These are phyloP conservation scores for Pestalotiopsis sp. DNA, from an alignment of 2,329 filamentous ascomycete genomes.

Conservation along the genomic window DNA sequence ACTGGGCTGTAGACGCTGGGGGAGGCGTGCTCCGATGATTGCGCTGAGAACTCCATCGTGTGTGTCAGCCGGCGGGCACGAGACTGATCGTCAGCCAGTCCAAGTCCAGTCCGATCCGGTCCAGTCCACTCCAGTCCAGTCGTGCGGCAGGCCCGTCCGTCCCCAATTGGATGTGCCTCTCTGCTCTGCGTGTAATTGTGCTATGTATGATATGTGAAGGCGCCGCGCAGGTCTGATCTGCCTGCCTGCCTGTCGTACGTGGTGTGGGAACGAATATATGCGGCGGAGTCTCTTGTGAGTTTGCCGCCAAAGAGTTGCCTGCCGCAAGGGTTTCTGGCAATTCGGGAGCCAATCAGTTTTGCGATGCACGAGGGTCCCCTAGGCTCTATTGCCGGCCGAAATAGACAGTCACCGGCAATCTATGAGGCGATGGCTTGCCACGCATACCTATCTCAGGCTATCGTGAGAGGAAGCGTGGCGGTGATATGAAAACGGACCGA, in stretches of 20 bases:
- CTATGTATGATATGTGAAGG: not conserved
- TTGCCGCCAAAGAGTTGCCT: conserved; percentile 9
- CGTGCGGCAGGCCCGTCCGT: not conserved
- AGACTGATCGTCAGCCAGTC: not conserved
- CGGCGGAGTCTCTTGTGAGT: not conserved
- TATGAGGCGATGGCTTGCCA: not conserved
- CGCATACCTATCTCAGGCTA: not conserved
- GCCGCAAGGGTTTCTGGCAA: conserved; percentile 10
- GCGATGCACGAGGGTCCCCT: not conserved
- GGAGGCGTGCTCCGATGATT: conserved; percentile 19
- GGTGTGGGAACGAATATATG: conserved; percentile 3
- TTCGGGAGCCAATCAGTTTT: conserved; percentile 6
- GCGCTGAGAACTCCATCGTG: conserved; percentile 22
- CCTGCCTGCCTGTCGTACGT: not conserved
- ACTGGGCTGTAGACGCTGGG: conserved; percentile 18
- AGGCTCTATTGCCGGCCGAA: conserved; percentile 2
- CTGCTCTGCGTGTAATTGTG: not conserved
- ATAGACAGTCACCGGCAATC: not conserved
- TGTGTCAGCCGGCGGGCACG: not conserved
- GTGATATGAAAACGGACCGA: not conserved
- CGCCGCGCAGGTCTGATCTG: not conserved
- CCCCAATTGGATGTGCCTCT: not conserved
- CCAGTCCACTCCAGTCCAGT: not conserved
- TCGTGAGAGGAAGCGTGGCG: not conserved
- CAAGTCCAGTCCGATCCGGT: not conserved